Base-by-base conservation (phyloP, 495 filamentous ascomycete genomes). In the Aspergillus bertholletiae region DNA sequence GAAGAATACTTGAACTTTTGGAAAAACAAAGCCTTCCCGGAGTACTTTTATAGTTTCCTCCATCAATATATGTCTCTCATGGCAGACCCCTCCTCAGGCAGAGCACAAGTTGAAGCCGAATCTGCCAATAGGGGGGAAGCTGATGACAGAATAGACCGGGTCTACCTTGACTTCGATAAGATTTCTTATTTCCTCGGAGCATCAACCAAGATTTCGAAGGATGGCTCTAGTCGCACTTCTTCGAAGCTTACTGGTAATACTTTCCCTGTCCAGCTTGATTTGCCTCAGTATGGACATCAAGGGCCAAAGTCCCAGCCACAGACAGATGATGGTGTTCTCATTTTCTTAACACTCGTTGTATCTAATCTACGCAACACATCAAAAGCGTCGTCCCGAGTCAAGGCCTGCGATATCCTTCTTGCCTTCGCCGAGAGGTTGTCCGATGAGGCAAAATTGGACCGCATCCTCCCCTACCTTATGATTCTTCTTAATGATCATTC, bases 11-110 rank as follows among this genome's bases (percentile, higher is more conserved):
- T 99, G 13, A 89, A 93, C 26, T 90, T 95, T 63, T 97, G 89
- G 86, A 86, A 90, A 55, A 78, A 80, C 34, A 97, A 94, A 67
- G 89, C 91, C 2, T 98, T 98, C 56, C 94, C 94, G 2, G 83
- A 90, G 39, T 97, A 96, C 65, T 98, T 97, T 56, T 96, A 96
- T 78, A 95, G 83, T 70, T 96, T 97, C 65, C 81, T 98, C 28
- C 94, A 98, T 64, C 90, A 96, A 58, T 96, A 97, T 68, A 96
- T 98, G 90, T 89, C 88, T 59, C 77, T 94, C 37, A 90, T 99
- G 62, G 97, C 95, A 2, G 93, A 99, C 66, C 88, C 91, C n/a
- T 88, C 86, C 3, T 88, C 89, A 26, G 90, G 89, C 2, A 85
- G 84, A 49, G 77, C 80, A 37, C 74, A 82, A 18, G 74, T 88